Evolutionary conservation across 2,329 filamentous ascomycete genomes (phyloP).

Genomic region (Grosmannia serpens): DNA sequence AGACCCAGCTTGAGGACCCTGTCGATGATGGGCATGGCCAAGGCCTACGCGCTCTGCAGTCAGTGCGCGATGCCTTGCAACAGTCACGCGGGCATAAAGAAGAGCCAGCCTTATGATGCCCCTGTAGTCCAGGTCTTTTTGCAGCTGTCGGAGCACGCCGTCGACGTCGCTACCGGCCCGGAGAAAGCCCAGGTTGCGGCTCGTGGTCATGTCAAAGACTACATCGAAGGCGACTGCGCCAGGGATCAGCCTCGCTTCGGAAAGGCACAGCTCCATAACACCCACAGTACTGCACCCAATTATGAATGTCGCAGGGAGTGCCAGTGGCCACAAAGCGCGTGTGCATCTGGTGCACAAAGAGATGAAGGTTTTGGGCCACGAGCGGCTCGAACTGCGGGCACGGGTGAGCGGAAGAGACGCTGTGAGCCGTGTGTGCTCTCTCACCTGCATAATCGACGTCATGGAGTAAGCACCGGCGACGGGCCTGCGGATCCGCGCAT

Average conservation of each 20-base stretch:
- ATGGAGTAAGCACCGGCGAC: background rate
- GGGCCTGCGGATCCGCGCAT: background rate
- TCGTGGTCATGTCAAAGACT: background rate
- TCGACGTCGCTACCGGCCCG: background rate
- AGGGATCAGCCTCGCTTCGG: no score
- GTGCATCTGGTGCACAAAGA: background rate
- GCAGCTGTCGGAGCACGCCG: background rate
- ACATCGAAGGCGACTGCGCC: background rate
- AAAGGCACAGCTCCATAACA: background rate
- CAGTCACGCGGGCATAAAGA: background rate
- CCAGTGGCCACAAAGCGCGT: background rate
- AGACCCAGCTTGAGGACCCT: background rate
- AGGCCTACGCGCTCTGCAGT: background rate
- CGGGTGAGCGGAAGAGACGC: background rate
- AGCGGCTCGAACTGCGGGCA: background rate
- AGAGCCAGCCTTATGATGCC: background rate
- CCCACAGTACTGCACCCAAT: background rate
- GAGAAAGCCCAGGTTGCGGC: background rate
- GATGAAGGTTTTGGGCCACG: background rate
- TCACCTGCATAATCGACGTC: background rate
- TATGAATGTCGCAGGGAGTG: background rate
- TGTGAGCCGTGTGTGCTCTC: no score
- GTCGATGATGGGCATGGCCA: background rate
- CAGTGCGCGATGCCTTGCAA: no score
- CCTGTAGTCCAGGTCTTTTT: background rate